These are phyloP conservation scores for Puya raimondii DNA, from an alignment of 176 grass and related monocot species.

Conservation along the genomic window DNA sequence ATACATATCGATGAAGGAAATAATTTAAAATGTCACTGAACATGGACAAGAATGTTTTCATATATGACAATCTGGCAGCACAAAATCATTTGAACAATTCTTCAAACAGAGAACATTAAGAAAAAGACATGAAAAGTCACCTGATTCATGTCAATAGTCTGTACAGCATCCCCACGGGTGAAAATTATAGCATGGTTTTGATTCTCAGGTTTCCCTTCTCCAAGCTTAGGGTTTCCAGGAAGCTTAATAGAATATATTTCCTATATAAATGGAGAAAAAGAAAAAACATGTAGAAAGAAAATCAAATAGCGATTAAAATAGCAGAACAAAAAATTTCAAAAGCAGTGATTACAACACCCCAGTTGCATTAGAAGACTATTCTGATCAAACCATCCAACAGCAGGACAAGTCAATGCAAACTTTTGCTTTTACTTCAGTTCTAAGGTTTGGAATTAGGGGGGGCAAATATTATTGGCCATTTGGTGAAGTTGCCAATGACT, in stretches of 20 bases:
- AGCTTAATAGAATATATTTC: constrained; percentile 96
- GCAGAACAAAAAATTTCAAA: neutral
- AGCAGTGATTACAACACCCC: neutral
- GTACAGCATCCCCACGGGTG: constrained; percentile 82
- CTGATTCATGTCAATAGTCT: constrained; percentile 99
- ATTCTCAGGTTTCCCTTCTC: constrained; percentile 97
- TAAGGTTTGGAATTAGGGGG: no score
- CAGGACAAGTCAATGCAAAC: no score
- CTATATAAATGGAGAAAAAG: constrained; percentile 22
- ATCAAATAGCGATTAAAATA: constrained; percentile 8
- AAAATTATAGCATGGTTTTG: constrained; percentile 99
- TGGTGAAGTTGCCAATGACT: no score
- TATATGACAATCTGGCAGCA: neutral
- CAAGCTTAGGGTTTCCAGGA: constrained; percentile 90
- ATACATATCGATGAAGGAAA: no score
- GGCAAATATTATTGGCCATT: no score
- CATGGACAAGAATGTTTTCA: neutral
- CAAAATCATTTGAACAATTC: neutral
- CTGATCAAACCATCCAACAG: no score
- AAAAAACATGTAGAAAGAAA: constrained; percentile 11
- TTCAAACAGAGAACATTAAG: neutral
- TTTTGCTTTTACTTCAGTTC: no score
- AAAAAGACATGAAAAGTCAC: constrained; percentile 20
- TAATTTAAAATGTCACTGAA: no score
- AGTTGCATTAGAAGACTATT: no score